These are phyloP conservation scores for Lipomyces chichibuensis DNA, from an alignment of 805 yeast genomes.

Conservation along the genomic window DNA sequence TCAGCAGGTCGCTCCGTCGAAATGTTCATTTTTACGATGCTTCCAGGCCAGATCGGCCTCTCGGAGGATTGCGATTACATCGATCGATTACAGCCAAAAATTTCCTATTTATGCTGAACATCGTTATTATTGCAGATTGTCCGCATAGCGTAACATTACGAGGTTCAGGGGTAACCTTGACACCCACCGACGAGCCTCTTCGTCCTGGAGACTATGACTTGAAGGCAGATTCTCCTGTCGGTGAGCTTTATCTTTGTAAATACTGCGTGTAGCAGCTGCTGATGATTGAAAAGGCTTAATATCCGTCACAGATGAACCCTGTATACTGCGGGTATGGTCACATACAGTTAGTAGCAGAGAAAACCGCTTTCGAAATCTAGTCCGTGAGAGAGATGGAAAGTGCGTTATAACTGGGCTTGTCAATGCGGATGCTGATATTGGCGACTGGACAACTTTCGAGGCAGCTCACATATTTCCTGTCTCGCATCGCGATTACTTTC, in stretches of 20 bases:
- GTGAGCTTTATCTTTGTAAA: background rate
- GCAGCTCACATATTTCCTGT: background rate
- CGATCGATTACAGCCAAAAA: background rate
- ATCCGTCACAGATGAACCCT: background rate
- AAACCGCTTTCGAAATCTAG: background rate
- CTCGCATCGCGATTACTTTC: background rate
- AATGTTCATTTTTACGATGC: background rate
- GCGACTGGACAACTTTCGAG: background rate
- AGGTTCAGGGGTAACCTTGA: background rate
- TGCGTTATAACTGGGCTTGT: background rate
- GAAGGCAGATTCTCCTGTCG: background rate
- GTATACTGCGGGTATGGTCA: background rate
- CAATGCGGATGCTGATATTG: background rate
- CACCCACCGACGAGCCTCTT: background rate
- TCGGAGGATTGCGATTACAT: background rate
- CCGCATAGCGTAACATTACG: background rate
- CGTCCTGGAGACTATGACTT: background rate
- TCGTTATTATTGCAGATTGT: background rate
- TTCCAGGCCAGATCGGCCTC: background rate
- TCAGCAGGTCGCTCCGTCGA: background rate
- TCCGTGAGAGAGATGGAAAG: background rate
- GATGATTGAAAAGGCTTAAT: background rate
- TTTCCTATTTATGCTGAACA: background rate
- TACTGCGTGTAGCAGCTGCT: too few relatives aligned
- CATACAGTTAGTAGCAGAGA: background rate